Evolutionary conservation across 495 filamentous ascomycete species (phyloP), one percentile per base, ranked within the genome.

Genomic region (Margaritispora aquatica): DNA sequence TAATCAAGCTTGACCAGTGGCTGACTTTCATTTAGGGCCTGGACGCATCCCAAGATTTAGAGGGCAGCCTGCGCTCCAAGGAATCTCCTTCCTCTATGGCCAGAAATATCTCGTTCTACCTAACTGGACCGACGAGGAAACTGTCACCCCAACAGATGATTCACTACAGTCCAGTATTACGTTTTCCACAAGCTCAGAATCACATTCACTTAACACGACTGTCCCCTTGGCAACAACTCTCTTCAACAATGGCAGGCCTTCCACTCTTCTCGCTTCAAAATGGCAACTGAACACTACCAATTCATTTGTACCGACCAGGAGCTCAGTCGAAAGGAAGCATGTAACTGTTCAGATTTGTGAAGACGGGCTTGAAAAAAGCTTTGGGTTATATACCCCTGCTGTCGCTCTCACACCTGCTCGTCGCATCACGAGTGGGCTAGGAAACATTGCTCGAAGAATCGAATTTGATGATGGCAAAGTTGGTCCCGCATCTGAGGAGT

Each of bases 391-490:
- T 31, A 66, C 85, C 44, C 82, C 80, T n/a, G 70, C 91, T 13
- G 55, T 85, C 34, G 82, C 87, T 0, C 67, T 96, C 5, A 90
- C 87, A 0, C 69, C 75, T 24, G 78, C 86, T 36, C 79, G 87
- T 41, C 78, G 69, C 48, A 82, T 96, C 56, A 70, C 82, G 17
- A 75, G 79, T 20, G 80, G 87, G 41, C 83, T 94, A 70, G 92
- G 92, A 11, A 96, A 96, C 65, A 93, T 96, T 46, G 70, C 96
- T 22, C 84, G 88, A 49, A 80, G 83, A 31, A 57, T 95, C 49
- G 76, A 84, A 38, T 73, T 78, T 19, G 72, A 68, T 17, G 66
- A 72, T 22, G 75, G 78, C 26, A 70, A 68, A 11, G 66, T 72
- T 31, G 60, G 74, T 9, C 87, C 90, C 15, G 90, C 92, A 41